These are phyloP conservation scores for Ceratocystiopsis minuta DNA, from an alignment of 2,329 filamentous ascomycete species.

Conservation along the genomic window DNA sequence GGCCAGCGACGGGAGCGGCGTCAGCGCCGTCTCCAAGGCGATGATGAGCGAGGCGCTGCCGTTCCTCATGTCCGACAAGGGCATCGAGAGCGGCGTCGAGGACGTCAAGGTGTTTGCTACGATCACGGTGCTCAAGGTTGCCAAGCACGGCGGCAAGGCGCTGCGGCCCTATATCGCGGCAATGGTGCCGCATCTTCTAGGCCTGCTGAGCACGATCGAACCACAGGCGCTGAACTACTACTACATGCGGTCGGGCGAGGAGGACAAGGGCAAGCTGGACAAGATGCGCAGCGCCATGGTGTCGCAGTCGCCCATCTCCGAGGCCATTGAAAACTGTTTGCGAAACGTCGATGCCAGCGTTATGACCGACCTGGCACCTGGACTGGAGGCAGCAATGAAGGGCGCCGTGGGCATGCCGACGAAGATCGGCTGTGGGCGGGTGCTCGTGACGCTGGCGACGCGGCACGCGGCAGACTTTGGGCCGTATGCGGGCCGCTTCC, in stretches of 20 bases:
- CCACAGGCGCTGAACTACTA: slow-evolving; percentile 81
- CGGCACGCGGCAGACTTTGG: slow-evolving; percentile 58
- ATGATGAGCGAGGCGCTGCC: slow-evolving; percentile 81
- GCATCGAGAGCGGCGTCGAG: slow-evolving; percentile 72
- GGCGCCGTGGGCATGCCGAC: slow-evolving; percentile 78
- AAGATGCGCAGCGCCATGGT: slow-evolving; percentile 68
- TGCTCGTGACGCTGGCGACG: slow-evolving; percentile 71
- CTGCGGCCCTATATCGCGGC: slow-evolving; percentile 66
- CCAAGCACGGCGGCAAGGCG: slow-evolving; percentile 70
- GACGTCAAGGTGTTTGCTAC: slow-evolving; percentile 75
- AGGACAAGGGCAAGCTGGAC: slow-evolving; percentile 80
- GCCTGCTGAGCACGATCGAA: slow-evolving; percentile 72
- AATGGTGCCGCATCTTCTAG: slow-evolving; percentile 65
- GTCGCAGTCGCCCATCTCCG: slow-evolving; percentile 73
- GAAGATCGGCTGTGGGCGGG: slow-evolving; percentile 76
- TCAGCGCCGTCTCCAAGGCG: slow-evolving; percentile 30
- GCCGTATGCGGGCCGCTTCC: slow-evolving; percentile 56
- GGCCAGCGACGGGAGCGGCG: slow-evolving; percentile 33
- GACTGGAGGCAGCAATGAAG: slow-evolving; percentile 64
- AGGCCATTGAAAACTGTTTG: slow-evolving; percentile 77
- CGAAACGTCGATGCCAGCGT: slow-evolving; percentile 62
- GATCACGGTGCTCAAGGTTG: slow-evolving; percentile 69
- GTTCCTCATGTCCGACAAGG: slow-evolving; percentile 76
- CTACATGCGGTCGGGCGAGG: slow-evolving; percentile 73
- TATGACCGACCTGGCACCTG: slow-evolving; percentile 57